These are phyloP conservation scores for Alectoria sarmentosa DNA, from an alignment of 495 filamentous ascomycete genomes.

Conservation along the genomic window DNA sequence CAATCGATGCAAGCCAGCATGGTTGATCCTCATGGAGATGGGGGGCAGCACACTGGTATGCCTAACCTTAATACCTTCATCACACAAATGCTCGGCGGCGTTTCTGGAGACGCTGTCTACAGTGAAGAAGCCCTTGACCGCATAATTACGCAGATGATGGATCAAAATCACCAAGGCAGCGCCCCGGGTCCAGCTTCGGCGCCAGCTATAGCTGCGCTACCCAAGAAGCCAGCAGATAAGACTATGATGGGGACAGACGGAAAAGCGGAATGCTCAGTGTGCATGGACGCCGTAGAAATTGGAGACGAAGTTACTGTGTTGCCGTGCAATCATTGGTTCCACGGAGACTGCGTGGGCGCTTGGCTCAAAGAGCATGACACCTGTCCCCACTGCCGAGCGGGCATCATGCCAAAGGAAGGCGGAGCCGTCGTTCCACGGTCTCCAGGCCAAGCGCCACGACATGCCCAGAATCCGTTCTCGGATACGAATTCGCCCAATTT, in stretches of 20 bases:
- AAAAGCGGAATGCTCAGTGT: constrained; percentile 81
- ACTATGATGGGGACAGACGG: constrained; percentile 58
- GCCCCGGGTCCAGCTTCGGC: constrained; percentile 77
- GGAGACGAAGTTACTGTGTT: constrained; percentile 71
- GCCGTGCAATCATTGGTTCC: constrained; percentile 91
- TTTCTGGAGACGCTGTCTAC: constrained; percentile 80
- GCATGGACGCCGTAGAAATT: constrained; percentile 76
- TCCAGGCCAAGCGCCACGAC: constrained; percentile 22
- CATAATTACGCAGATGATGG: constrained; percentile 81
- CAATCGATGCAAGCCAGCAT: constrained; percentile 21
- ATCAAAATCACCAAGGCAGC: constrained; percentile 63
- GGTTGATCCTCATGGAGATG: constrained; percentile 7
- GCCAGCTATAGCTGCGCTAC: constrained; percentile 64
- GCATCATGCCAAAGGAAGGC: constrained; percentile 45
- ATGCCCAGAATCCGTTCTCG: constrained; percentile 18
- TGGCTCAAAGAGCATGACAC: constrained; percentile 88
- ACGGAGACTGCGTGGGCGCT: constrained; percentile 63
- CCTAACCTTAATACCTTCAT: constrained; percentile 39
- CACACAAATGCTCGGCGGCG: constrained; percentile 46
- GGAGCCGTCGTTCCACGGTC: constrained; percentile 15
- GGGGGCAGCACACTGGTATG: constrained; percentile 20
- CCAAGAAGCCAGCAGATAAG: constrained; percentile 57
- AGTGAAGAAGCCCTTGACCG: constrained; percentile 85
- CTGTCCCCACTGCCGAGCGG: constrained; percentile 77
- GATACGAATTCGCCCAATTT: background rate